Evolutionary conservation across 768 basidiomycete genomes (phyloP), one percentile per base, ranked within the genome.

Genomic region (Amanita inopinata): DNA sequence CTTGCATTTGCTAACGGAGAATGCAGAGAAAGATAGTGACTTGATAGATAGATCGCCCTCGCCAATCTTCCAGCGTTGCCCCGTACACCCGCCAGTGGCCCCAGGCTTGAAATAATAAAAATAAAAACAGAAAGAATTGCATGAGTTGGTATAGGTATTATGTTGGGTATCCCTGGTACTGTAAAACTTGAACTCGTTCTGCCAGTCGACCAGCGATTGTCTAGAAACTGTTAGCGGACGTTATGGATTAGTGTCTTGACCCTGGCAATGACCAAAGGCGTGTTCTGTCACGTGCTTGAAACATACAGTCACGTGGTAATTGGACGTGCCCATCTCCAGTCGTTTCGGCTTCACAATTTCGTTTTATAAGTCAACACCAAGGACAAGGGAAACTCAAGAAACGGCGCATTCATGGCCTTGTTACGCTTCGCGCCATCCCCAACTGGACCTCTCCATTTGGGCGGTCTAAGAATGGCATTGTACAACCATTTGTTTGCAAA

Each of bases 381-480:
- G n/a, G n/a, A n/a, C n/a, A n/a, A n/a, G n/a, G n/a, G n/a, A n/a
- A n/a, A n/a, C n/a, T n/a, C n/a, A n/a, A n/a, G n/a, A n/a, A n/a
- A n/a, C n/a, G n/a, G n/a, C n/a, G n/a, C n/a, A n/a, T n/a, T n/a
- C n/a, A 79, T 80, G 69, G 72, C 70, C 8, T 66, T 91, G 12
- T 61, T 98, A 11, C 81, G 96, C 11, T 98, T 99, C 60, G 96
- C 94, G 2, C 96, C 96, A 1, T 98, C 96, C 1, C 96, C 96
- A 1, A 99, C 96, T 0, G 96, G 96, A 1, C 74, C 83, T 23
- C 67, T 98, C 3, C 96, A 99, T 60, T 78, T 99, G 1, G 96
- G 96, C 0, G 96, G 96, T 0, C 75, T 99, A 10, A 67, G 96
- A 12, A 98, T 93, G 42, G 96, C 93, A 0, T 65, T 99, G 2